A percentile compares a stretch with the other conserved stretches of the same genome.
Evolutionary conservation across 73 alveolate genomes (phyloP).

Genomic region (Paramecium sexaurelia): DNA sequence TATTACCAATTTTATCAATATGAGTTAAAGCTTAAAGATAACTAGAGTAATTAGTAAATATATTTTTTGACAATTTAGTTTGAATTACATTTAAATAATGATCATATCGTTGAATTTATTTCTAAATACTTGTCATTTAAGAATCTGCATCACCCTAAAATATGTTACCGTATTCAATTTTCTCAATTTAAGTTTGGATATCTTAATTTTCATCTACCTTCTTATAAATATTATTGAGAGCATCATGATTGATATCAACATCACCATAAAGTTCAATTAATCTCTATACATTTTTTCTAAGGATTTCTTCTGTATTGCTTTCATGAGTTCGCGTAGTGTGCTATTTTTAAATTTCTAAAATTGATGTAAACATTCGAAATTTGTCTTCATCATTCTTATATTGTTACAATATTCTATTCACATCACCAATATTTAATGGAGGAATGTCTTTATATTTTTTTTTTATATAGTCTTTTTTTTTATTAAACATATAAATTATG

Average conservation of each 20-base stretch:
- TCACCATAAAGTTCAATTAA: slow-evolving; percentile 52
- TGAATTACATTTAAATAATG: slow-evolving; percentile 8
- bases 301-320: not conserved
- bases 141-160: not conserved
- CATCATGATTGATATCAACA: slow-evolving; percentile 33
- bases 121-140: not conserved
- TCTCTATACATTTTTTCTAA: slow-evolving; percentile 23
- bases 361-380: slow-evolving; percentile 1
- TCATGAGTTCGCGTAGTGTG: not conserved
- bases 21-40: slow-evolving; percentile 4
- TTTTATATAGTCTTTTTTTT: slow-evolving; percentile 49
- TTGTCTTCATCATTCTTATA: not conserved
- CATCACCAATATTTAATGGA: slow-evolving; percentile 45
- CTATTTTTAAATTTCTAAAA: slow-evolving; percentile 18
- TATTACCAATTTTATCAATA: slow-evolving; percentile 1
- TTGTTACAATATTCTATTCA: slow-evolving; percentile 1
- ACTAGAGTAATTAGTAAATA: not conserved
- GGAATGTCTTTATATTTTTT: slow-evolving; percentile 50
- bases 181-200: not conserved
- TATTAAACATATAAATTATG: slow-evolving; percentile 16
- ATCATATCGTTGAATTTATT: not conserved
- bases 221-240: slow-evolving; percentile 30
- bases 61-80: not conserved
- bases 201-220: not conserved
- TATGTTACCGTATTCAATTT: slow-evolving; percentile 2